A percentile compares a stretch with the other conserved stretches of the same genome.
phyloP scores from a whole-genome alignment of 345 rosid genomes.

The Euphorbia lathyris region DNA sequence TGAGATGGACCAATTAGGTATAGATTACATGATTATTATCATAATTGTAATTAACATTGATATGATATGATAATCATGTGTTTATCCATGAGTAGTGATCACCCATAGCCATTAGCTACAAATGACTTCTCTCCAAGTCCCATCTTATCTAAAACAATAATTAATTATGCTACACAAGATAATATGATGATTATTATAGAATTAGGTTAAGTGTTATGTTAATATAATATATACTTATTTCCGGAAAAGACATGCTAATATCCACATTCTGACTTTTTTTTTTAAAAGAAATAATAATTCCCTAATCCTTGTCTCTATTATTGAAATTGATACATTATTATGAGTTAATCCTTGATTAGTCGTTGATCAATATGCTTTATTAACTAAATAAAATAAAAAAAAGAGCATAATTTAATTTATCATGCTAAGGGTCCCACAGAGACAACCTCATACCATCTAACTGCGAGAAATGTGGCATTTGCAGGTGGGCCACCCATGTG shows the following conservation, averaged over 20 bases:
- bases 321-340: background rate
- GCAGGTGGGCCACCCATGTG: constrained; percentile 15
- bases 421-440: background rate
- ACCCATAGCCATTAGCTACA: background rate
- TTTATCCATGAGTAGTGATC: no score
- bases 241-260: background rate
- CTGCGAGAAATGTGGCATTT: background rate
- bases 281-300: no score
- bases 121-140: no score
- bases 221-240: background rate
- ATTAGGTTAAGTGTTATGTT: background rate
- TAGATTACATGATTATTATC: no score
- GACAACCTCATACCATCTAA: constrained; percentile 20
- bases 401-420: background rate
- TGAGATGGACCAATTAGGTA: no score
- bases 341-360: constrained; percentile 2
- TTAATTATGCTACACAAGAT: background rate
- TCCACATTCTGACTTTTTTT: background rate
- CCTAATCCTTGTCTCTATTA: background rate
- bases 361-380: background rate
- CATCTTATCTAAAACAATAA: no score
- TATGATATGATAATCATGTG: no score
- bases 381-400: background rate
- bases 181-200: no score
- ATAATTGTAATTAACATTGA: background rate